Evolutionary conservation across 1,284 basidiomycete species (phyloP).

Genomic region (Papiliotrema flavescens): DNA sequence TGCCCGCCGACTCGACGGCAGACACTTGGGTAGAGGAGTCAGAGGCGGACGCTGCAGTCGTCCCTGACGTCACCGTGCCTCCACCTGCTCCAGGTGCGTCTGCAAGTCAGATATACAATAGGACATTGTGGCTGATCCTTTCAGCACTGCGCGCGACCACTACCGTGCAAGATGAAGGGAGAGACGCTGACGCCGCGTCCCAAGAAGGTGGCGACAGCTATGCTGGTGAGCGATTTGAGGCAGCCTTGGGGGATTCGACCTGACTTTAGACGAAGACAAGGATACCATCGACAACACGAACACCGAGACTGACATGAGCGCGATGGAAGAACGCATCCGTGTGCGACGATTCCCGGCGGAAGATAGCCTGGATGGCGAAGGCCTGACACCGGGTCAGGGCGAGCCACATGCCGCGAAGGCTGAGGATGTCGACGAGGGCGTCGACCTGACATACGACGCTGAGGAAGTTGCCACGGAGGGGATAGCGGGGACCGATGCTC

Average conservation of each 20-base stretch:
- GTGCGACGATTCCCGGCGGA: no score
- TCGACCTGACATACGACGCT: neutral
- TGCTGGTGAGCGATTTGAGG: neutral
- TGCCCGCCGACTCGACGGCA: no score
- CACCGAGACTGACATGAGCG: neutral
- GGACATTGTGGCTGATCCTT: no score
- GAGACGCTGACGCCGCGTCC: no score
- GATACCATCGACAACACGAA: constrained; percentile 1
- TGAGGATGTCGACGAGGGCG: neutral
- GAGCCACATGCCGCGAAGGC: neutral
- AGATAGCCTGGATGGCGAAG: no score
- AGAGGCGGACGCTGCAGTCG: neutral
- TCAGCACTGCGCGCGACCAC: no score
- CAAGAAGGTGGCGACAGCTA: neutral
- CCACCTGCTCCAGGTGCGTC: no score
- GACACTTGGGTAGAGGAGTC: neutral
- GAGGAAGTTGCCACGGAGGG: neutral
- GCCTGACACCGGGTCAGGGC: neutral
- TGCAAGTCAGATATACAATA: no score
- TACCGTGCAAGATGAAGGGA: no score
- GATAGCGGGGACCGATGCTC: neutral
- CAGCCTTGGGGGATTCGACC: neutral
- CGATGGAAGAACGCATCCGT: neutral
- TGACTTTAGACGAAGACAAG: neutral
- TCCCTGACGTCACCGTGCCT: no score